A percentile compares a stretch with the other conserved stretches of the same genome.
phyloP scores from a whole-genome alignment of 768 basidiomycete species.

The Amanita exitialis region DNA sequence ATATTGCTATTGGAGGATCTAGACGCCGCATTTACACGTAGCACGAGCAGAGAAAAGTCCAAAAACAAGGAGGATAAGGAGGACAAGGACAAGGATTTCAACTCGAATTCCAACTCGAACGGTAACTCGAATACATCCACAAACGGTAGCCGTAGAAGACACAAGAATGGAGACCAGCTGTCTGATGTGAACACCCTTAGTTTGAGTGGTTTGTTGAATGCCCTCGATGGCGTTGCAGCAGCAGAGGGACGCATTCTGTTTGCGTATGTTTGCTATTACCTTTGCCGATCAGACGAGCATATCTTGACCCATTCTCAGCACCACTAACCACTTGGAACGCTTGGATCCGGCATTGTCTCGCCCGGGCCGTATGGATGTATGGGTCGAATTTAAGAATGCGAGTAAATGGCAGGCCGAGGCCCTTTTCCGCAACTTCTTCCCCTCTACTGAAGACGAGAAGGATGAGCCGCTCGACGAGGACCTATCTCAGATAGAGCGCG shows the following conservation, averaged over 20 bases:
- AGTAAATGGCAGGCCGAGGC: slow-evolving; percentile 80
- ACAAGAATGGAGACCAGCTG: slow-evolving; percentile 41
- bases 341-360: slow-evolving; percentile 88
- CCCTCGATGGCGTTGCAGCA: slow-evolving; percentile 79
- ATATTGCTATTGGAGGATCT: slow-evolving; percentile 88
- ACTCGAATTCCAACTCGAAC: slow-evolving; percentile 4
- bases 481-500: slow-evolving; percentile 7
- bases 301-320: too few species aligned
- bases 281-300: too few species aligned
- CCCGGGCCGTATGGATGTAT: slow-evolving; percentile 88
- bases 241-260: slow-evolving; percentile 84
- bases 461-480: slow-evolving; percentile 20
- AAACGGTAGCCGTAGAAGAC: slow-evolving; percentile 25
- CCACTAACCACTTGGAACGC: slow-evolving; percentile 86
- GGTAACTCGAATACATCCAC: background rate
- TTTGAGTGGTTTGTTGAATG: slow-evolving; percentile 74
- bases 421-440: slow-evolving; percentile 88
- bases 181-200: slow-evolving; percentile 77
- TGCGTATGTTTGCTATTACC: slow-evolving; percentile 46
- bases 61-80: slow-evolving; percentile 23
- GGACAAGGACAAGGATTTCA: slow-evolving; percentile 17
- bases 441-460: slow-evolving; percentile 48
- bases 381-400: slow-evolving; percentile 85
- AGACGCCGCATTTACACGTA: slow-evolving; percentile 81
- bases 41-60: slow-evolving; percentile 55